Base-by-base conservation (phyloP, 805 yeast species). In the Saitoella complicata region DNA sequence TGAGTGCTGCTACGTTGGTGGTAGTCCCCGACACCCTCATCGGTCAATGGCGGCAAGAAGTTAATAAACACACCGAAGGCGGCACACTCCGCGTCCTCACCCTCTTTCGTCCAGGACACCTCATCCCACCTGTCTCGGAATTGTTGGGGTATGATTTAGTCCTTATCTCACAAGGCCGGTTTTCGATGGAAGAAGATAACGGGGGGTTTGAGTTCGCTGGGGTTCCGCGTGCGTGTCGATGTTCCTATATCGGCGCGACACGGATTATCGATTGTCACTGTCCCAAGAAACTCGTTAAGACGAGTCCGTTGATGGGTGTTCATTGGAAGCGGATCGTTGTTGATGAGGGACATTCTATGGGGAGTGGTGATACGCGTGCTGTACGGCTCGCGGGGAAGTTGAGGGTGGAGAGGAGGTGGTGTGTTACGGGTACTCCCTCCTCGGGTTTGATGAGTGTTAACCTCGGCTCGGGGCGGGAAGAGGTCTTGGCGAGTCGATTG, bases 371-470 rank as follows among this genome's bases (percentile, higher is more conserved):
- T 1, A 67, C 81, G 0, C 63, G 71, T 42, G 67, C 73, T 0
- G 76, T 73, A 6, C 54, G 58, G 6, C 54, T 74, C 33, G 75
- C 81, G 12, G 65, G 64, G 33, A 59, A 63, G 21, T 54, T 80
- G 40, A 57, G 60, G 41, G 71, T 72, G 6, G 87, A 79, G 53
- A 65, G 84, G 42, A 67, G 72, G 48, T 79, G 87, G 87, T 76
- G 78, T 0, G 82, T 79, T 1, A 75, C 81, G 0, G 86, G 87
- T 32, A 79, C 87, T 0, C 86, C 86, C 4, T 78, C 85, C 0
- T 69, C 80, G 0, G 87, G 87, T 0, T 60, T 79, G 43, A 76
- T 85, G 0, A 69, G 68, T 39, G 33, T 45, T 21, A 45, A 45
- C 32, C 42, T 48, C 8, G 51, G 51, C 55, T 76, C 6, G 4